Evolutionary conservation across 192 early-diverging fungal species (phyloP), one percentile per base, ranked within the genome.

Genomic region (Coemansia sp.): DNA sequence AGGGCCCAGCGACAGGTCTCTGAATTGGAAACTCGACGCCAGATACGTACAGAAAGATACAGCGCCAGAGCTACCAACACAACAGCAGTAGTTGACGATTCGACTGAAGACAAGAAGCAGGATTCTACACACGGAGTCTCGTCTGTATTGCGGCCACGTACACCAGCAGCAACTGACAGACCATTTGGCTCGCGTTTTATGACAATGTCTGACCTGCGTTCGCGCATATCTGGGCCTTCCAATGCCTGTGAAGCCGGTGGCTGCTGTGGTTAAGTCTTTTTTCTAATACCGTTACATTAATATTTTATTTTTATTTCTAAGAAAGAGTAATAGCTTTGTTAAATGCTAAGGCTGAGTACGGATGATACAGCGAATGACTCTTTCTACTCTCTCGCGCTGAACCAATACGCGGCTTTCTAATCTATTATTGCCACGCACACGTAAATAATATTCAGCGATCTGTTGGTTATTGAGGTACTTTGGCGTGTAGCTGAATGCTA

Each of bases 361-460:
- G 8, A 68, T 53, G 21, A 80, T 74, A 14, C 49, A 51, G 9
- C 58, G 14, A n/a, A 81, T 68, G 8, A 60, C 38, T 18, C 49
- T 32, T 62, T 81, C 78, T 22, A 81, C 58, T 16, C 66, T 71
- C 32, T 65, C 52, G 16, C 78, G 61, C 28, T 81, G 78, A 24
- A 68, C 31, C 28, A 74, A 47, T 7, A 81, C 78, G 4, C 48
- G 61, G 41, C 41, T 64, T 41, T 81, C 78, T 16, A 68, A 54
- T 23, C 78, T 49, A 5, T 44, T 58, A 59, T 74, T 71, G 18
- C 78, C 78, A 22, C 78, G 78, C 22, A 81, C 72, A 7, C 58
- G 59, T 58, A 73, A 19, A 51, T 81, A 81, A 54, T 71, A 81
- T 55, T 73, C 65, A 34, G 78, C 78, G 19, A 67, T 54, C 52